These are phyloP conservation scores for Thinopyrum elongatum DNA, from an alignment of 176 grass and related monocot genomes.

Conservation along the genomic window DNA sequence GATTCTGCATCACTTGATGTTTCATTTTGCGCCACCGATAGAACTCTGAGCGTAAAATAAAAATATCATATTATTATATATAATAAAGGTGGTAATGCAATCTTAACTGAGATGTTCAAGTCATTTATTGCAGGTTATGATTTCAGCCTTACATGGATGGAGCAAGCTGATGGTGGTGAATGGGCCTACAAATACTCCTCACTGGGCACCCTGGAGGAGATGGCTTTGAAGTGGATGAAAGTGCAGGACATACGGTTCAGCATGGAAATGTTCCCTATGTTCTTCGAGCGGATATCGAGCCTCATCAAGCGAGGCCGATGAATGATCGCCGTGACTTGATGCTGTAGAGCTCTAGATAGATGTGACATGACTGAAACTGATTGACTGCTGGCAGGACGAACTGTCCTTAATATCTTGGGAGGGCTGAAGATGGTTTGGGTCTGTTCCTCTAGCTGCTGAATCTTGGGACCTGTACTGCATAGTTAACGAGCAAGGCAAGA, in stretches of 20 bases:
- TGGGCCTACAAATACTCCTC: conserved; percentile 59
- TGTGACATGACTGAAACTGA: neutral
- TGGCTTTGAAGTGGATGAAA: conserved; percentile 73
- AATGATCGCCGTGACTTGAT: neutral
- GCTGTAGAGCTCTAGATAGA: neutral
- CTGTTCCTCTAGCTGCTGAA: too few species aligned
- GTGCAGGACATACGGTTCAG: conserved; percentile 54
- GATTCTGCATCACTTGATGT: neutral
- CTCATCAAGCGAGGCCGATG: conserved; percentile 18
- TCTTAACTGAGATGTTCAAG: conserved; percentile 20
- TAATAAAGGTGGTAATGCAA: neutral
- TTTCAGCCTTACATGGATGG: conserved; percentile 72
- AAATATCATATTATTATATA: neutral
- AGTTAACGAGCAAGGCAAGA: too few species aligned
- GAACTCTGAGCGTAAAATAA: neutral
- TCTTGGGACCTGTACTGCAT: too few species aligned
- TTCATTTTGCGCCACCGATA: neutral
- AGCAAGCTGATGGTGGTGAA: conserved; percentile 31
- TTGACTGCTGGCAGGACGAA: too few species aligned
- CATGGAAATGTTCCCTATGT: conserved; percentile 54
- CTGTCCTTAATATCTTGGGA: too few species aligned
- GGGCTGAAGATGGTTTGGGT: too few species aligned
- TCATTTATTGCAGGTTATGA: conserved; percentile 55
- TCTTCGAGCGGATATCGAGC: conserved; percentile 49
- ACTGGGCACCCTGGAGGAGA: conserved; percentile 62